These are phyloP conservation scores for Acrocalymma vagum DNA, from an alignment of 2,329 filamentous ascomycete genomes.

Conservation along the genomic window DNA sequence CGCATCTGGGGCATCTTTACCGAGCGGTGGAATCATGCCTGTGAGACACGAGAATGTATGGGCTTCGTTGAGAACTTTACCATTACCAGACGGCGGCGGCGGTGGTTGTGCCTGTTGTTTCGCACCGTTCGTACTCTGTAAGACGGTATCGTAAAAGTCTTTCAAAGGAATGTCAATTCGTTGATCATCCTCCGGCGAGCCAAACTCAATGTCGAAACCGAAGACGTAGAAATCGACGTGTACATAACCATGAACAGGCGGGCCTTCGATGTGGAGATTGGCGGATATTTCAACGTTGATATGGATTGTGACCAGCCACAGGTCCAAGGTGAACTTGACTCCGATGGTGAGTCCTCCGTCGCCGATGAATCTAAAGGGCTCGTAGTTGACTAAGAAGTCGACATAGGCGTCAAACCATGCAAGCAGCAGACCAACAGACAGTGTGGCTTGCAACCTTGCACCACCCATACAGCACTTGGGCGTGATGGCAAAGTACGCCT, in stretches of 20 bases:
- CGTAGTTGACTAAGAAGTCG: constrained; percentile 54
- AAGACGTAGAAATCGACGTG: constrained; percentile 12
- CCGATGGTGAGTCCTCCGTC: constrained; percentile 39
- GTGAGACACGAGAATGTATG: too few relatives aligned
- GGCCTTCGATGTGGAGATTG: constrained; percentile 28
- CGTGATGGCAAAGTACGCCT: constrained; percentile 22
- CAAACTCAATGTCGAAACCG: constrained; percentile 9
- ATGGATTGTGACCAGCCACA: constrained; percentile 16
- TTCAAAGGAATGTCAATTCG: too few relatives aligned
- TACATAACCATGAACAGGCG: constrained; percentile 9
- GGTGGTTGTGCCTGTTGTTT: too few relatives aligned
- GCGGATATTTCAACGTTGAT: constrained; percentile 27
- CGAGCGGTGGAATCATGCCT: too few relatives aligned
- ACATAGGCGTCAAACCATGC: constrained; percentile 53
- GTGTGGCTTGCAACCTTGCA: constrained; percentile 38
- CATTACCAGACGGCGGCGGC: too few relatives aligned
- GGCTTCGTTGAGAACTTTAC: too few relatives aligned
- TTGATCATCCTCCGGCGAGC: too few relatives aligned
- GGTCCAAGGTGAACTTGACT: constrained; percentile 12
- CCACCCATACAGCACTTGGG: constrained; percentile 17
- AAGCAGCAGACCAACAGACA: constrained; percentile 41
- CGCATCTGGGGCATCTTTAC: too few relatives aligned
- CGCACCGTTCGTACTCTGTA: too few relatives aligned
- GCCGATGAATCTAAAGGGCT: constrained; percentile 48
- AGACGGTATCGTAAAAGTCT: too few relatives aligned